phyloP scores from a whole-genome alignment of 2,329 filamentous ascomycete genomes.

The Calonectria naviculata region DNA sequence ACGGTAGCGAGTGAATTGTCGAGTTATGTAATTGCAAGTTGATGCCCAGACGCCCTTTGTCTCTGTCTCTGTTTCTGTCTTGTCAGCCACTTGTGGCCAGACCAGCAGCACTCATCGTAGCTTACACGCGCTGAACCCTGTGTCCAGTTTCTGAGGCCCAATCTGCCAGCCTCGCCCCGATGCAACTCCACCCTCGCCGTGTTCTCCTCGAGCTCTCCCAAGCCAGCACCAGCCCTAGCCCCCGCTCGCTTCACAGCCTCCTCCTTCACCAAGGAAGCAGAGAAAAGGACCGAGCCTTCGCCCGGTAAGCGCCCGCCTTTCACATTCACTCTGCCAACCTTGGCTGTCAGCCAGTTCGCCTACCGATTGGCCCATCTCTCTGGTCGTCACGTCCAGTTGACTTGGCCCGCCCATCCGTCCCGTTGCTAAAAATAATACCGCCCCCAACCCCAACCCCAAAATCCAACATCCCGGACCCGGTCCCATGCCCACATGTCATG shows the following conservation, averaged over 20 bases:
- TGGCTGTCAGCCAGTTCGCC: background rate
- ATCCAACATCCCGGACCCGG: slow-evolving; percentile 14
- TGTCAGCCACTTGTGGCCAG: background rate
- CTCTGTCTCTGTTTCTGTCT: background rate
- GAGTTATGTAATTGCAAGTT: background rate
- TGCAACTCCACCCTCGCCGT: background rate
- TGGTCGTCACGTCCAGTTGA: background rate
- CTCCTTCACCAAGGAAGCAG: background rate
- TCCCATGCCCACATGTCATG: slow-evolving; percentile 29
- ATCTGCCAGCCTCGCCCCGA: slow-evolving; percentile 8
- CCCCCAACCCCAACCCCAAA: slow-evolving; percentile 10
- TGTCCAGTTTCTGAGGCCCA: background rate
- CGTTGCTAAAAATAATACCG: slow-evolving; percentile 26
- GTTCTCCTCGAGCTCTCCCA: background rate
- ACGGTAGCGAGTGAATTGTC: background rate
- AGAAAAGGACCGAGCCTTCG: background rate
- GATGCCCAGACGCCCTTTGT: background rate
- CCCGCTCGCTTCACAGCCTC: slow-evolving; percentile 12
- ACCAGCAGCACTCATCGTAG: no score
- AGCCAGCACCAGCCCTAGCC: background rate
- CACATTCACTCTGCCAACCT: background rate
- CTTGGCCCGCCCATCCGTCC: slow-evolving; percentile 14
- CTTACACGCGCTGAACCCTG: no score
- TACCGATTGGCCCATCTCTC: background rate
- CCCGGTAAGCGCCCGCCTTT: slow-evolving; percentile 11